phyloP scores from a whole-genome alignment of 306 rosid genomes.

The Cicer bijugum region DNA sequence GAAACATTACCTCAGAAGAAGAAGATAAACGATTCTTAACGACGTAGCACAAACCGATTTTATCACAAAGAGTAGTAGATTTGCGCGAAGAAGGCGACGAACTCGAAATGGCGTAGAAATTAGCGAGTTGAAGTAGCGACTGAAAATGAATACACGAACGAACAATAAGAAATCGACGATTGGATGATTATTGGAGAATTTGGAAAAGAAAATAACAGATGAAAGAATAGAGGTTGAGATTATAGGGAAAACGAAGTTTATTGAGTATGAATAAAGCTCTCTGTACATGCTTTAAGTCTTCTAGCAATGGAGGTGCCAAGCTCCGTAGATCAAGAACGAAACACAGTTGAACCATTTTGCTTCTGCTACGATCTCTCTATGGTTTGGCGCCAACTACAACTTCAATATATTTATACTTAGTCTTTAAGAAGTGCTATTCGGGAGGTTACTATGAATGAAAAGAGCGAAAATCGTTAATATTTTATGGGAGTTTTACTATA shows the following conservation, averaged over 20 bases:
- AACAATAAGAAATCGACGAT: constrained; percentile 30
- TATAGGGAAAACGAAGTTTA: constrained; percentile 10
- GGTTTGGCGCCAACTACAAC: constrained; percentile 52
- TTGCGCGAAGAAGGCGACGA: constrained; percentile 43
- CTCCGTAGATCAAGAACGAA: constrained; percentile 73
- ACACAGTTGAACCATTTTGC: constrained; percentile 69
- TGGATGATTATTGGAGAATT: background rate
- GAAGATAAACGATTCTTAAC: constrained; percentile 54
- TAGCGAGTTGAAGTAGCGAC: constrained; percentile 78
- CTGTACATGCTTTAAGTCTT: constrained; percentile 61
- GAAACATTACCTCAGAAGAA: constrained; percentile 54
- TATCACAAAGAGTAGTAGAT: constrained; percentile 51
- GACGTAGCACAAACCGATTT: constrained; percentile 71
- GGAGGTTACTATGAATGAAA: too few relatives aligned
- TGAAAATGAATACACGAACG: constrained; percentile 43
- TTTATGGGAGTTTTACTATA: too few relatives aligned
- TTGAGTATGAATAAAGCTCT: background rate
- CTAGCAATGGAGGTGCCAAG: constrained; percentile 65
- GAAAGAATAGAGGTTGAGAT: background rate
- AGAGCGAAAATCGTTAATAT: too few relatives aligned
- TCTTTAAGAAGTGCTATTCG: background rate
- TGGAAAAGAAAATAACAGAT: background rate
- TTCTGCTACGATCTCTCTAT: constrained; percentile 31
- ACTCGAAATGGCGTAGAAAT: constrained; percentile 65
- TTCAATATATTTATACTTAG: constrained; percentile 33